Percentiles rank a stretch among this genome's conserved stretches.
Conservation (phyloP, 2,329 filamentous ascomycete species). For the Ophiostoma pallidulum region DNA sequence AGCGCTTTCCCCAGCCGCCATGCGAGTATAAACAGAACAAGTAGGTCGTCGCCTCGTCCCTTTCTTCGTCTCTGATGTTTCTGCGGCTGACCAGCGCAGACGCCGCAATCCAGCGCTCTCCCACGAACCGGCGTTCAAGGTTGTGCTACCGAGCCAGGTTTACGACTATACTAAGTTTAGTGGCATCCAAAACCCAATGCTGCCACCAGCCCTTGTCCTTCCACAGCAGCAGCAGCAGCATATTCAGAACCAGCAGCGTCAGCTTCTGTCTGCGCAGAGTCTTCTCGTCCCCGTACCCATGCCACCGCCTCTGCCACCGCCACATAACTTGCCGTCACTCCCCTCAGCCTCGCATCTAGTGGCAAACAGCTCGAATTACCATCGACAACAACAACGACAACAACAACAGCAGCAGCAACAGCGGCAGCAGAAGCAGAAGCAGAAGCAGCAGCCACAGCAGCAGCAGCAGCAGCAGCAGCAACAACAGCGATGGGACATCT, state of each 20-base stretch:
- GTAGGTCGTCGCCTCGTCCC: background rate
- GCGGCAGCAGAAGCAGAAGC: constrained; percentile 3
- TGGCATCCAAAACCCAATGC: constrained; percentile 14
- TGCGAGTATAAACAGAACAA: constrained; percentile 35
- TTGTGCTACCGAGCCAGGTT: constrained; percentile 16
- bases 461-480: constrained; percentile 2
- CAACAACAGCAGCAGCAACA: constrained; percentile 7
- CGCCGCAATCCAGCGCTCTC: constrained; percentile 12
- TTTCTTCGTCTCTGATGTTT: constrained; percentile 3
- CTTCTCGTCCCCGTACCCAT: background rate
- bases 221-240: background rate
- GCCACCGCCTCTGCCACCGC: background rate
- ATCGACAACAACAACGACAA: background rate
- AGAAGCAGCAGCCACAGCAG: no score
- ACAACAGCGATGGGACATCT: constrained; percentile 5
- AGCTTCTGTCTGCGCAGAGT: background rate
- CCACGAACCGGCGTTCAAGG: constrained; percentile 19
- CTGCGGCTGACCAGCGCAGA: background rate
- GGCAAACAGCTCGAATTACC: background rate
- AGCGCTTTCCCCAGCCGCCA: constrained; percentile 40
- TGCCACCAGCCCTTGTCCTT: constrained; percentile 13
- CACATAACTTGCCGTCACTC: background rate
- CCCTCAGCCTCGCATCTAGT: background rate
- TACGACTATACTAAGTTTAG: constrained; percentile 10
- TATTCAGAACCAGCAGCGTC: no score